These are phyloP conservation scores for Mucor piriformis DNA, from an alignment of 371 early-diverging fungal species.

Conservation along the genomic window DNA sequence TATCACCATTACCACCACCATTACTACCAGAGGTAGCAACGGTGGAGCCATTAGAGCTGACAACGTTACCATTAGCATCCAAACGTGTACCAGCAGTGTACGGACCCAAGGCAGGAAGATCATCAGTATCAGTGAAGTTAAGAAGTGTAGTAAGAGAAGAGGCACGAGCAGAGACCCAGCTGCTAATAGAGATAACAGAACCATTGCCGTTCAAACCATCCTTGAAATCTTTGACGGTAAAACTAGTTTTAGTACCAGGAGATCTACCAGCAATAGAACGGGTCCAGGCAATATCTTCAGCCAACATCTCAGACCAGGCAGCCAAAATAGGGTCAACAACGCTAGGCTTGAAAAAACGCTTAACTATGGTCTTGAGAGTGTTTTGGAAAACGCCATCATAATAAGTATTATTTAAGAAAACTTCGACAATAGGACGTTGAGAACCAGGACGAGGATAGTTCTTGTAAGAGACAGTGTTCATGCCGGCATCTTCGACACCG, in stretches of 20 bases:
- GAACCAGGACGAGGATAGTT: conserved; percentile 41
- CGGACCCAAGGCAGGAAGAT: conserved; percentile 39
- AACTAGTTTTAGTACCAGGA: conserved; percentile 44
- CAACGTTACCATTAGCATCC: conserved; percentile 33
- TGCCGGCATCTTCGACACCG: conserved; percentile 31
- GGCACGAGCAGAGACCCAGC: conserved; percentile 40
- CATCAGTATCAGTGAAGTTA: conserved; percentile 39
- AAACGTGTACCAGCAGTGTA: conserved; percentile 34
- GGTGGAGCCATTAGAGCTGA: conserved; percentile 6
- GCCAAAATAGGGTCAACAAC: conserved; percentile 50
- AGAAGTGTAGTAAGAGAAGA: conserved; percentile 36
- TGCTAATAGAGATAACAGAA: conserved; percentile 23
- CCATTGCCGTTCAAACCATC: conserved; percentile 39
- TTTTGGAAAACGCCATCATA: conserved; percentile 50
- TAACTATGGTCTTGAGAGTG: conserved; percentile 54
- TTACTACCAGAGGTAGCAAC: neutral
- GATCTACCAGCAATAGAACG: conserved; percentile 40
- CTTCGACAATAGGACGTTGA: conserved; percentile 37
- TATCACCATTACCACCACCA: neutral
- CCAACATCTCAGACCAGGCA: conserved; percentile 53
- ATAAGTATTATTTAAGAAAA: conserved; percentile 46
- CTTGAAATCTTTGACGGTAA: conserved; percentile 46
- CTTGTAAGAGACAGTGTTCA: conserved; percentile 44
- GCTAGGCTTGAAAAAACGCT: conserved; percentile 57
- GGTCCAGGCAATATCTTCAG: conserved; percentile 59